Evolutionary conservation across 345 rosid species (phyloP).

Genomic region (Brassica nigra): DNA sequence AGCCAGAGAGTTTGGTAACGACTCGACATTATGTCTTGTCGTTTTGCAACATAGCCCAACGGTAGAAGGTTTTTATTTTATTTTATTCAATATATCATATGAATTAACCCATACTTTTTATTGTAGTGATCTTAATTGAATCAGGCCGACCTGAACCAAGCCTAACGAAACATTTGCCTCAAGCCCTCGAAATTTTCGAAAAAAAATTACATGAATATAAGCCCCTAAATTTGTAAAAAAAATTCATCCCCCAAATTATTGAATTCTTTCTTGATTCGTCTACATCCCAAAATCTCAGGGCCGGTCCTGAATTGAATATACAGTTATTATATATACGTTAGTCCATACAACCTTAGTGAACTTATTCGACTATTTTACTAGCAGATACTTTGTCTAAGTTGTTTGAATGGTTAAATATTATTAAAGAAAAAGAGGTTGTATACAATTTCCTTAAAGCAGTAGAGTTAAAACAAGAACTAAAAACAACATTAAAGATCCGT

Average conservation of each 20-base stretch:
- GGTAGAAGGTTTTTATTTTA: slow-evolving; percentile 12
- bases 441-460: slow-evolving; percentile 1
- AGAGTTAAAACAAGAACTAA: slow-evolving; percentile 7
- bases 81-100: slow-evolving; percentile 10
- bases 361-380: not conserved
- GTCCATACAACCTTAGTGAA: not conserved
- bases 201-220: too few species aligned
- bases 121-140: not conserved
- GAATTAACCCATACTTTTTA: slow-evolving; percentile 13
- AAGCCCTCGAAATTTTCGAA: too few species aligned
- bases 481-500: not conserved
- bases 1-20: slow-evolving; percentile 40
- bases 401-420: not conserved
- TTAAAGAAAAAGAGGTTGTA: not conserved
- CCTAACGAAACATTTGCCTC: too few species aligned
- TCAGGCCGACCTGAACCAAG: too few species aligned
- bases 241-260: too few species aligned
- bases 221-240: too few species aligned
- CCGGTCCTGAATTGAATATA: not conserved
- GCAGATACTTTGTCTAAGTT: not conserved
- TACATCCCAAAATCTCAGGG: too few species aligned
- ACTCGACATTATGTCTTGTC: not conserved
- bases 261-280: too few species aligned
- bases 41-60: not conserved
- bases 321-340: not conserved